These are phyloP conservation scores for Capillidium rhysosporum DNA, from an alignment of 371 early-diverging fungal genomes.

Conservation along the genomic window DNA sequence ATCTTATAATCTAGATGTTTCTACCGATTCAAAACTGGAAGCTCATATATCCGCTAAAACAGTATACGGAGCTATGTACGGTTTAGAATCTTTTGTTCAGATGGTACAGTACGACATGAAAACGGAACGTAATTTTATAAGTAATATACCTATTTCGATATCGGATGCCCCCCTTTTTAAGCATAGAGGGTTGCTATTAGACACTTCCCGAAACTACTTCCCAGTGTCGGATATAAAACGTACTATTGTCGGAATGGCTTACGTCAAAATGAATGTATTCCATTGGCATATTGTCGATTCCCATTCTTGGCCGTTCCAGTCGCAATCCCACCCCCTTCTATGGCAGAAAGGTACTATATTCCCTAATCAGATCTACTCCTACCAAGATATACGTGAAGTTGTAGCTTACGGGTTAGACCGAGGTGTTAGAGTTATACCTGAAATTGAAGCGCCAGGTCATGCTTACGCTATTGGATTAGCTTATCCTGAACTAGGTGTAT, in stretches of 20 bases:
- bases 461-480: constrained; percentile 19
- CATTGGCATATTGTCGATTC: constrained; percentile 64
- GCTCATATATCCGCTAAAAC: constrained; percentile 26
- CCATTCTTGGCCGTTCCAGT: constrained; percentile 37
- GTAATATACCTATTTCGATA: constrained; percentile 18
- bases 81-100: constrained; percentile 27
- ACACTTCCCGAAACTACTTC: constrained; percentile 59
- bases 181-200: constrained; percentile 38
- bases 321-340: constrained; percentile 23
- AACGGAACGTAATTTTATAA: constrained; percentile 7
- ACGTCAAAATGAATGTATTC: constrained; percentile 38
- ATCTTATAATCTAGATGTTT: neutral
- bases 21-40: too few species aligned
- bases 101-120: constrained; percentile 11
- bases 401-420: constrained; percentile 38
- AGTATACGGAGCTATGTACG: constrained; percentile 27
- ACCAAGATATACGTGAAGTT: constrained; percentile 29
- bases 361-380: constrained; percentile 26
- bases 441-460: constrained; percentile 51
- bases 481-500: constrained; percentile 25
- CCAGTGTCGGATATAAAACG: constrained; percentile 28
- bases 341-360: constrained; percentile 25
- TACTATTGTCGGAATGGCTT: constrained; percentile 30
- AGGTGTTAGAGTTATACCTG: constrained; percentile 46
- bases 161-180: constrained; percentile 19